A percentile compares a stretch with the other conserved stretches of the same genome.
These are phyloP conservation scores for Rubroshorea leprosula DNA, from an alignment of 345 rosid genomes.

Conservation along the genomic window DNA sequence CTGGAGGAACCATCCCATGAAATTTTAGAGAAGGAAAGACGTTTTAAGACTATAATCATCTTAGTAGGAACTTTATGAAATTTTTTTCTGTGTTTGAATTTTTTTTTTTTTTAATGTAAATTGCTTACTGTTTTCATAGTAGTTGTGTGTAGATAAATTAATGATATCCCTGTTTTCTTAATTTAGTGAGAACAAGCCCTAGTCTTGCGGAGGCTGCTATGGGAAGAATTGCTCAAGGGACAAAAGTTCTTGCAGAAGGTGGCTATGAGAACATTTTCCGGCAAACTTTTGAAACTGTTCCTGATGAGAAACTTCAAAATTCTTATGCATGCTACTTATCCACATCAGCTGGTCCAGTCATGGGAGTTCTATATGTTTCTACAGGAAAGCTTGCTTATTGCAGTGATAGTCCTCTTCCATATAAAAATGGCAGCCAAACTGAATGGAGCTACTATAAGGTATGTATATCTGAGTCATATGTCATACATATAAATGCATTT, in stretches of 20 bases:
- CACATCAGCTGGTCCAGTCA: constrained; percentile 85
- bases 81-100: too few relatives aligned
- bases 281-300: constrained; percentile 73
- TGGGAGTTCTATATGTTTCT: constrained; percentile 69
- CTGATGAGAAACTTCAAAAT: constrained; percentile 52
- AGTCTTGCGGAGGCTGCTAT: constrained; percentile 79
- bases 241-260: constrained; percentile 75
- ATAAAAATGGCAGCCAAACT: constrained; percentile 48
- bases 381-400: constrained; percentile 63
- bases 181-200: constrained; percentile 65
- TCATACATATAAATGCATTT: constrained; percentile 14
- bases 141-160: neutral
- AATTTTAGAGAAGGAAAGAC: too few relatives aligned
- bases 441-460: constrained; percentile 88
- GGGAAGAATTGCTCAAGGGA: constrained; percentile 82
- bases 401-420: constrained; percentile 71
- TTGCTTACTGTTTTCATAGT: constrained; percentile 2
- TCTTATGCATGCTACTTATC: constrained; percentile 73
- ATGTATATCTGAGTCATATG: constrained; percentile 8
- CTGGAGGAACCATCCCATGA: too few relatives aligned
- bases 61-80: too few relatives aligned
- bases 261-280: constrained; percentile 71
- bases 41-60: too few relatives aligned
- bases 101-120: too few relatives aligned
- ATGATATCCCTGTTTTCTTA: constrained; percentile 10